Base-by-base conservation (phyloP, 2,329 filamentous ascomycete genomes). In the Penicillium carneum region DNA sequence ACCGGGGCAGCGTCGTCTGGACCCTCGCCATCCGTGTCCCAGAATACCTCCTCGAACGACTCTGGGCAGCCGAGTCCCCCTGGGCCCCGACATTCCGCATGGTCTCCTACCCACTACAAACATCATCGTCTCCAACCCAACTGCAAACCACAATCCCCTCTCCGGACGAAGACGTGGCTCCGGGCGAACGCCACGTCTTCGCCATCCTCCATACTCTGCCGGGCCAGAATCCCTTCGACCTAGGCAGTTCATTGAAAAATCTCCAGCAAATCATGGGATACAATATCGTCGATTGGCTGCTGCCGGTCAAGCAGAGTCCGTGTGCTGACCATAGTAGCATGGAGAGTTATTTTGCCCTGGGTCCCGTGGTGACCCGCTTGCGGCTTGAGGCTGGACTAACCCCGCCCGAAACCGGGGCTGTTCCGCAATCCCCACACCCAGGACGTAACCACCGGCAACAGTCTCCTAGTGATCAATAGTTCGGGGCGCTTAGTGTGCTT, bases 211-310 rank as follows among this genome's bases (percentile, higher is more conserved):
- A 86, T 63, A 91, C 90, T 0, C 81, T 87, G 3, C 84, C 86
- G 0, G 89, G 91, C 10, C 89, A 95, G 68, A 97, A 97, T 68
- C 92, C 92, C 0, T 99, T 92, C 88, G 87, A 96, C 69, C 80
- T 95, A 0, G 91, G 90, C 1, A 80, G 75, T 33, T 78, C 79
- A 9, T 82, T 85, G 63, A 78, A 82, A 31, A 98, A 98, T 72
- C 89, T 93, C 79, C 86, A 87, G 65, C 85, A 89, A 14, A 86
- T 97, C 26, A 92, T 99, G 88, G 94, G 94, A 0, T 79, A 84
- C 48, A 85, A 79, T 20, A 65, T 88, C 2, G 63, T 89, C 14
- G 90, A 97, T 62, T 98, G 93, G 93, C 72, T 97, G 12, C 78
- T 97, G 1, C 94, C 94, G 0, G 75, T 96, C 36, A 86, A 83